Conservation (phyloP, 2,329 filamentous ascomycete species). For the Monilinia aucupariae region DNA sequence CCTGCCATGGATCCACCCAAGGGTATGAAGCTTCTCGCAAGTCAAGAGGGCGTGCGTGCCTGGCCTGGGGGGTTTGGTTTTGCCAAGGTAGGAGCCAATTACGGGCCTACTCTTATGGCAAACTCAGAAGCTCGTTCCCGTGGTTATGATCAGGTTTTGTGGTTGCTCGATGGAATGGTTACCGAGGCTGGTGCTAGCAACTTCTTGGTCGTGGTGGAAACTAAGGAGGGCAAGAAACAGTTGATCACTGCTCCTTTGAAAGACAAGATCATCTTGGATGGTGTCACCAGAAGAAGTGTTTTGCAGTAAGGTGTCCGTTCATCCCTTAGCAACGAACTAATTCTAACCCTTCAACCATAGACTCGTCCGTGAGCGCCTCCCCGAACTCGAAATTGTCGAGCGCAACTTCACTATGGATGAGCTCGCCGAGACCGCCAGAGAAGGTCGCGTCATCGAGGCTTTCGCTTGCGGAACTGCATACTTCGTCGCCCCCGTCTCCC, state of each 20-base stretch:
- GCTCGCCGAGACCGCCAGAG: slow-evolving; percentile 62
- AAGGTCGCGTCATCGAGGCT: slow-evolving; percentile 75
- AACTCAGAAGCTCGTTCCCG: slow-evolving; percentile 66
- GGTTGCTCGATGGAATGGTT: slow-evolving; percentile 78
- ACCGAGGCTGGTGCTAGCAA: slow-evolving; percentile 91
- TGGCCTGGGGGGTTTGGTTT: slow-evolving; percentile 93
- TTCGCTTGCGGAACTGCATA: slow-evolving; percentile 84
- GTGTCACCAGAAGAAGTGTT: slow-evolving; percentile 78
- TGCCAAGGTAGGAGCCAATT: slow-evolving; percentile 91
- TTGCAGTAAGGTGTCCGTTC: slow-evolving; percentile 59
- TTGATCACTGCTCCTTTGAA: slow-evolving; percentile 79
- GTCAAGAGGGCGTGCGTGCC: slow-evolving; percentile 74
- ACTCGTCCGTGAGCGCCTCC: slow-evolving; percentile 16
- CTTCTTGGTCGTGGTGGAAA: slow-evolving; percentile 80
- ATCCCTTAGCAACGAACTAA: background rate
- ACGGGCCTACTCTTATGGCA: slow-evolving; percentile 75
- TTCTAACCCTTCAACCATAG: background rate
- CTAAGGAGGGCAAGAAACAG: slow-evolving; percentile 57
- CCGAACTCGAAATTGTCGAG: slow-evolving; percentile 65
- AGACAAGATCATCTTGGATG: slow-evolving; percentile 78
- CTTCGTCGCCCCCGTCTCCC: slow-evolving; percentile 64
- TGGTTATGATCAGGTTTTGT: slow-evolving; percentile 88
- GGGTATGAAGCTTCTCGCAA: slow-evolving; percentile 71
- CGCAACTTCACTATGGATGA: slow-evolving; percentile 77
- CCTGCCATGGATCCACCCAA: slow-evolving; percentile 48